Evolutionary conservation across 257 asterid species (phyloP).

Genomic region (Galeopsis tetrahit): DNA sequence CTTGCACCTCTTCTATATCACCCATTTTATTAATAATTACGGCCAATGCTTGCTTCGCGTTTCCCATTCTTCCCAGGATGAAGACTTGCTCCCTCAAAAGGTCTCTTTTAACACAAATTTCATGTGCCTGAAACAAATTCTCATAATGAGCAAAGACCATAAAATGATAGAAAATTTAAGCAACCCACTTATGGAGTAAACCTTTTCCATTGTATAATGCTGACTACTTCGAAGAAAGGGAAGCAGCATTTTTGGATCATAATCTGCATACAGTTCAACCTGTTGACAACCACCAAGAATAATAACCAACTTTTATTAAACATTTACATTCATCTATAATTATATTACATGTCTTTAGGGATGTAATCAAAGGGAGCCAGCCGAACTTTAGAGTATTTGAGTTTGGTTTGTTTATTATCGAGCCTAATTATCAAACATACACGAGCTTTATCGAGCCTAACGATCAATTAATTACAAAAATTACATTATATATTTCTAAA

Average conservation of each 20-base stretch:
- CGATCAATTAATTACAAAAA: too few species aligned
- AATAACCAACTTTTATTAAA: slow-evolving; percentile 28
- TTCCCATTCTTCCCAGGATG: slow-evolving; percentile 99
- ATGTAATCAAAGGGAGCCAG: too few species aligned
- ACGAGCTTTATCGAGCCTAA: too few species aligned
- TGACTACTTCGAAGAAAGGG: slow-evolving; percentile 97
- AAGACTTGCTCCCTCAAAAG: slow-evolving; percentile 89
- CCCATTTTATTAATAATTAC: slow-evolving; percentile 87
- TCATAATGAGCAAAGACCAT: slow-evolving; percentile 31
- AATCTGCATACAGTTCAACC: slow-evolving; percentile 98
- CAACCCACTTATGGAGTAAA: slow-evolving; percentile 33
- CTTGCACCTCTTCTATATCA: slow-evolving; percentile 84
- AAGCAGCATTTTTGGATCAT: slow-evolving; percentile 86
- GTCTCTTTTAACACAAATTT: slow-evolving; percentile 73
- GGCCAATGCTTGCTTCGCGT: slow-evolving; percentile 84
- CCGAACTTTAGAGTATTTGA: too few species aligned
- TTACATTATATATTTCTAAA: too few species aligned
- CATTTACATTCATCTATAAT: slow-evolving; percentile 20
- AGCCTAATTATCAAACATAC: too few species aligned
- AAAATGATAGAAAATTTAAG: slow-evolving; percentile 17
- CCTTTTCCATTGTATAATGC: slow-evolving; percentile 98
- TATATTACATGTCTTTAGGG: background rate
- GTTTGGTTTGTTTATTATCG: too few species aligned
- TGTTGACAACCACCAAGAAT: slow-evolving; percentile 39
- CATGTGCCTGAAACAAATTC: slow-evolving; percentile 76